A percentile compares a stretch with the other conserved stretches of the same genome.
phyloP scores from a whole-genome alignment of 139 green algal genomes.

The Trebouxia sp. region DNA sequence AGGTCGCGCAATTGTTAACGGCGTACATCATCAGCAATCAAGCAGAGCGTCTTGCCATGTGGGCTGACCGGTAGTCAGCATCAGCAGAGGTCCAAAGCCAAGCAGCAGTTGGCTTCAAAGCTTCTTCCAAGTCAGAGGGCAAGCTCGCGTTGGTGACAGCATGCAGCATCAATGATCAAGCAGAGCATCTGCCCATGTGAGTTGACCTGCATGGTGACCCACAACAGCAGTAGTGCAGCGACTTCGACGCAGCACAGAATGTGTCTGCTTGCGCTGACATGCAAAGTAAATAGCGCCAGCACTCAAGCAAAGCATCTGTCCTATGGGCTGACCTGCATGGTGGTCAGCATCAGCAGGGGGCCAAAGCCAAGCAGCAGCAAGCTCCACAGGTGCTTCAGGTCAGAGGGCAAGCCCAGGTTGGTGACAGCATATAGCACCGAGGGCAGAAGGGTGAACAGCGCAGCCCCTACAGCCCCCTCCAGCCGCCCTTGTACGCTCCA shows the following conservation, averaged over 20 bases:
- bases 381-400: constrained; percentile 70
- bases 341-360: constrained; percentile 61
- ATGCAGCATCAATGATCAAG: no score
- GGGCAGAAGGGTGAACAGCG: constrained; percentile 62
- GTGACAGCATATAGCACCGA: constrained; percentile 61
- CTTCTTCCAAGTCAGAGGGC: no score
- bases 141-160: no score
- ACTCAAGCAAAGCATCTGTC: background rate
- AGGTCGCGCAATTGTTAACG: constrained; percentile 67
- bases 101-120: constrained; percentile 76
- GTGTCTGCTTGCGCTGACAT: no score
- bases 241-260: no score
- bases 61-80: no score
- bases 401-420: constrained; percentile 55
- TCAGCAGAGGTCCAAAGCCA: no score
- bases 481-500: constrained; percentile 48
- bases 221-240: no score
- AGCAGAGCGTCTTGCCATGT: background rate
- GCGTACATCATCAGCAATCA: no score
- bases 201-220: no score
- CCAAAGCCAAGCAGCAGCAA: constrained; percentile 68
- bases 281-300: no score
- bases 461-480: constrained; percentile 59
- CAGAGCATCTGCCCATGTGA: no score
- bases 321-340: constrained; percentile 41